Evolutionary conservation across 768 basidiomycete species (phyloP).

Genomic region (Tricholoma saponaceum): DNA sequence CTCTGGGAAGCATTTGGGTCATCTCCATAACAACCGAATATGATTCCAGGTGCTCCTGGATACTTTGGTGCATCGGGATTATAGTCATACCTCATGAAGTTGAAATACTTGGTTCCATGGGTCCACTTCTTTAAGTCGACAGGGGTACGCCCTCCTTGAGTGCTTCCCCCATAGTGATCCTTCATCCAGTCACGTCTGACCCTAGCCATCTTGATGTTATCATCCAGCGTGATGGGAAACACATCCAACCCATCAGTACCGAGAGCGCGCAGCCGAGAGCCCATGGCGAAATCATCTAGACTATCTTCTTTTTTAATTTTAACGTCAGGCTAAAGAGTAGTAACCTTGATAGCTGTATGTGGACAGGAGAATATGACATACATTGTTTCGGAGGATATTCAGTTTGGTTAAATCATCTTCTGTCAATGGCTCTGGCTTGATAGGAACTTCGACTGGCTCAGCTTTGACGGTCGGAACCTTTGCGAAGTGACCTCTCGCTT

Average conservation of each 20-base stretch:
- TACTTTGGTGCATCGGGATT: not conserved
- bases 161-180: not conserved
- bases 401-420: not conserved
- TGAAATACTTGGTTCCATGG: not conserved
- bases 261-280: not conserved
- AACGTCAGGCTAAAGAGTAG: not conserved
- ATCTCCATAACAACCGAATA: not conserved
- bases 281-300: not conserved
- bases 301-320: not conserved
- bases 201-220: not conserved
- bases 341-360: not conserved
- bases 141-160: not conserved
- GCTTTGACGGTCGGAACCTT: not conserved
- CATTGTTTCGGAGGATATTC: not conserved
- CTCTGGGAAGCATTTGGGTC: not conserved
- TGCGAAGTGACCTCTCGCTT: too few species aligned
- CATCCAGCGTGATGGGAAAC: not conserved
- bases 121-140: not conserved
- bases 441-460: not conserved
- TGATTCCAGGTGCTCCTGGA: constrained; percentile 1
- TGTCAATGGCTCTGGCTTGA: not conserved
- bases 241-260: not conserved
- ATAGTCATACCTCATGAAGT: not conserved
- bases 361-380: not conserved
- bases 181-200: constrained; percentile 1